These are phyloP conservation scores for Exophiala xenobiotica DNA, from an alignment of 2,329 filamentous ascomycete species.

Conservation along the genomic window DNA sequence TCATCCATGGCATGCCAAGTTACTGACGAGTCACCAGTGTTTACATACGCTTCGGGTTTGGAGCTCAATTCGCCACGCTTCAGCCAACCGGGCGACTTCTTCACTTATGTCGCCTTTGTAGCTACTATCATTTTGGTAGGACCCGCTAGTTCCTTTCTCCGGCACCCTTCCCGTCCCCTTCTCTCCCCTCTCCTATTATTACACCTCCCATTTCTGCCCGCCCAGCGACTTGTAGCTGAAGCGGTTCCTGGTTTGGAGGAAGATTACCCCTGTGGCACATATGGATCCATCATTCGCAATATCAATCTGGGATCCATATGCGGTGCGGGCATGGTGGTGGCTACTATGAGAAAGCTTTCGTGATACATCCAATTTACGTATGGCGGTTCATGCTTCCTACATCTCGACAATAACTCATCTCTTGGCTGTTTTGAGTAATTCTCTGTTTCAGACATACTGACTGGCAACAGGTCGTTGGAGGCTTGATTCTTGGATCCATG, in stretches of 20 bases:
- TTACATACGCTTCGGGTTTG: slow-evolving; percentile 71
- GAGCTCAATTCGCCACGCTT: slow-evolving; percentile 73
- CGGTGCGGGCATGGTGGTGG: slow-evolving; percentile 75
- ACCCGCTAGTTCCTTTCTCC: slow-evolving; percentile 30
- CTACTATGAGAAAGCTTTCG: slow-evolving; percentile 65
- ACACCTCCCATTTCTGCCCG: slow-evolving; percentile 76
- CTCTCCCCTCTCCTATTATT: slow-evolving; percentile 19
- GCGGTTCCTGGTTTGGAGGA: slow-evolving; percentile 82
- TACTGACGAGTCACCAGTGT: slow-evolving; percentile 52
- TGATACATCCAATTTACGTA: slow-evolving; percentile 55
- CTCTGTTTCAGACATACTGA: not conserved
- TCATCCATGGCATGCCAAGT: slow-evolving; percentile 34
- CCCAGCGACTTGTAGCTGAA: slow-evolving; percentile 69
- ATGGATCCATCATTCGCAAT: slow-evolving; percentile 67
- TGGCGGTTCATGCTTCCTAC: slow-evolving; percentile 68
- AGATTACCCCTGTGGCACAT: slow-evolving; percentile 70
- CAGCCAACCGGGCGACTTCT: slow-evolving; percentile 70
- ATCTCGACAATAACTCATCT: slow-evolving; percentile 38
- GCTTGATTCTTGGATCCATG: slow-evolving; percentile 35
- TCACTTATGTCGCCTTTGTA: slow-evolving; percentile 77
- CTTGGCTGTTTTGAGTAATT: slow-evolving; percentile 10
- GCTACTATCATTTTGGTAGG: slow-evolving; percentile 73
- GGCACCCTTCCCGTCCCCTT: slow-evolving; percentile 23
- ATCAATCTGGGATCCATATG: slow-evolving; percentile 57
- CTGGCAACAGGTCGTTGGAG: slow-evolving; percentile 44